These are phyloP conservation scores for Calycina herbarum DNA, from an alignment of 2,329 filamentous ascomycete species.

Conservation along the genomic window DNA sequence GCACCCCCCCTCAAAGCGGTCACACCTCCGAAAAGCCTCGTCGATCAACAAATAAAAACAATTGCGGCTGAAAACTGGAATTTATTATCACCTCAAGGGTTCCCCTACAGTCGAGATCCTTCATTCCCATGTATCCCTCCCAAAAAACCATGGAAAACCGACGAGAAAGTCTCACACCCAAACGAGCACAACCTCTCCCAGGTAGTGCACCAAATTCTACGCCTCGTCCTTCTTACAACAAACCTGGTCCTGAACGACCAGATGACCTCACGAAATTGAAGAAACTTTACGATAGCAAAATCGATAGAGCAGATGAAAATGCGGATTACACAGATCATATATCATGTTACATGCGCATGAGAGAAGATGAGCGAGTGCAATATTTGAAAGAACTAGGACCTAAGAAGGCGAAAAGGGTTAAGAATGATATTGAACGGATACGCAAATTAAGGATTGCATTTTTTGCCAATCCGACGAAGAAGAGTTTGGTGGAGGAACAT, in stretches of 20 bases:
- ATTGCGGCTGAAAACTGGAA: neutral
- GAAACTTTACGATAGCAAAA: constrained; percentile 8
- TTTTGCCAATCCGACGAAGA: constrained; percentile 11
- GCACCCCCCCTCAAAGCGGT: neutral
- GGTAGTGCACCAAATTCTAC: neutral
- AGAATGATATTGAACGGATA: constrained; percentile 3
- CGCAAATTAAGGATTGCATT: neutral
- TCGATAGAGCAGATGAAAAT: neutral
- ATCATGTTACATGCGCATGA: constrained; percentile 13
- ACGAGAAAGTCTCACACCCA: neutral
- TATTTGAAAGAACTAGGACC: neutral
- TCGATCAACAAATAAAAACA: neutral
- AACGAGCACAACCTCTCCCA: neutral
- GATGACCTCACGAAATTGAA: neutral
- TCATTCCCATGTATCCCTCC: neutral
- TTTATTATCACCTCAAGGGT: neutral
- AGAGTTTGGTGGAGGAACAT: neutral
- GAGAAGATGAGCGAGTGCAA: neutral
- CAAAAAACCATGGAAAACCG: neutral
- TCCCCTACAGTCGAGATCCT: no score
- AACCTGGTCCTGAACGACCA: neutral
- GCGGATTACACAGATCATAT: constrained; percentile 9
- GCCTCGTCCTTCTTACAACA: neutral
- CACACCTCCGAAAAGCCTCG: neutral
- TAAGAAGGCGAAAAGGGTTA: neutral